Base-by-base conservation (phyloP, 805 yeast species). In the Novakomyces olei region DNA sequence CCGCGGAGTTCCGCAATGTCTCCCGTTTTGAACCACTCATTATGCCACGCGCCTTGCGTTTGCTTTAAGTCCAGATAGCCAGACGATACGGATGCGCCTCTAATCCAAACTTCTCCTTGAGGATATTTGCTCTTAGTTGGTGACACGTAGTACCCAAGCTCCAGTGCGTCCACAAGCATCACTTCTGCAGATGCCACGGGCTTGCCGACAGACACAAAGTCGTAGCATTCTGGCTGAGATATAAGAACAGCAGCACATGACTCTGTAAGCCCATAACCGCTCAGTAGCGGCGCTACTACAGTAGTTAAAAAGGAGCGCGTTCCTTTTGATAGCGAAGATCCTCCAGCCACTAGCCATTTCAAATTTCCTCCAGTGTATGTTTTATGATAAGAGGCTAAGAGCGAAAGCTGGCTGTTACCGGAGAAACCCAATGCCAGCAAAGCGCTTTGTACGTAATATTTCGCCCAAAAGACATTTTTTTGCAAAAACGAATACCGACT, bases 21-120 rank as follows among this genome's bases (percentile, higher is more conserved):
- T 54, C 98, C 98, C 23, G 96, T 88, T 50, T 61, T 65, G 62
- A 88, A 88, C 95, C 95, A 88, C 38, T 74, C 76, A 34, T 70
- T 63, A 47, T 76, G 70, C 1, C 91, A 77, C n/a, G 54, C 68
- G 31, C 59, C 53, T 12, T 95, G 85, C 57, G 83, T 95, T 49
- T 69, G 61, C 37, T 68, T 72, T 53, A 85, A 81, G 53, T 71
- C 67, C 61, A 64, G 88, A 57, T 88, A 88, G 47, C 77, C 81
- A 17, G 65, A 57, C 23, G 72, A 61, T 31, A 88, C 75, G 29
- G 76, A 61, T 16, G 58, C 66, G 47, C 96, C 96, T 41, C 60
- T 58, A 45, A 88, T 63, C 55, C 73, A 69, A 39, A 88, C 64
- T 57, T 88, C 98, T 58, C 98, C 98, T 57, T 88, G 92, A 53